Percentiles rank a stretch among this genome's conserved stretches.
These are phyloP conservation scores for Peterozyma toletana DNA, from an alignment of 805 yeast species.

Conservation along the genomic window DNA sequence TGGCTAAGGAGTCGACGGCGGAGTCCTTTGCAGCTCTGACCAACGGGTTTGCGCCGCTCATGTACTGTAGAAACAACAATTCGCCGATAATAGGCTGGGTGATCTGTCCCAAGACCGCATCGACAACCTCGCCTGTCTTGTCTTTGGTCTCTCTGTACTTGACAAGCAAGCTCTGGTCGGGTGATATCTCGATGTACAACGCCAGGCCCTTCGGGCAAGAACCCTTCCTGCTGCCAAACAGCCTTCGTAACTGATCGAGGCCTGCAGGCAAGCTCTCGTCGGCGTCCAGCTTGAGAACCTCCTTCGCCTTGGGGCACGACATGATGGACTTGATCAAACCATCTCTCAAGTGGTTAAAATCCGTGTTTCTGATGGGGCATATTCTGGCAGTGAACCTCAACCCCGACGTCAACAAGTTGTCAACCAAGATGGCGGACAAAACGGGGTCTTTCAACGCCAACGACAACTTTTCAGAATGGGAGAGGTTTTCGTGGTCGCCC, in stretches of 20 bases:
- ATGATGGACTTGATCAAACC: slow-evolving; percentile 79
- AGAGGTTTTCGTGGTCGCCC: slow-evolving; percentile 4
- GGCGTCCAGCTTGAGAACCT: slow-evolving; percentile 26
- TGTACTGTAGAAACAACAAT: slow-evolving; percentile 67
- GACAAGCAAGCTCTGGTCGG: slow-evolving; percentile 38
- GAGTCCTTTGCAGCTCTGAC: slow-evolving; percentile 44
- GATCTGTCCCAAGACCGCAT: slow-evolving; percentile 16
- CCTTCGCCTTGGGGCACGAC: slow-evolving; percentile 55
- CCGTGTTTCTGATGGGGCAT: slow-evolving; percentile 85
- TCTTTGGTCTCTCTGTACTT: slow-evolving; percentile 33
- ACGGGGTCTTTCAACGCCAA: slow-evolving; percentile 43
- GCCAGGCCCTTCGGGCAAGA: slow-evolving; percentile 72
- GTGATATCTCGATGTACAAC: slow-evolving; percentile 47
- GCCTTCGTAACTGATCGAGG: slow-evolving; percentile 54
- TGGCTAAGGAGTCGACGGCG: slow-evolving; percentile 21
- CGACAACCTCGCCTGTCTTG: slow-evolving; percentile 3
- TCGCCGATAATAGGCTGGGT: slow-evolving; percentile 52
- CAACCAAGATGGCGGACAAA: slow-evolving; percentile 45
- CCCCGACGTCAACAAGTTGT: slow-evolving; percentile 48
- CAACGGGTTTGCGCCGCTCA: slow-evolving; percentile 63
- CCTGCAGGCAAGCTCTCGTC: slow-evolving; percentile 50
- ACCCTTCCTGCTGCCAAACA: slow-evolving; percentile 53
- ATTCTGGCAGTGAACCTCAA: slow-evolving; percentile 66
- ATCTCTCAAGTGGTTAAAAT: slow-evolving; percentile 81
- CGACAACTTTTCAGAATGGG: slow-evolving; percentile 32